Evolutionary conservation across 106 monocot genomes (phyloP), one percentile per base, ranked within the genome.

Genomic region (Vanilla planifolia): DNA sequence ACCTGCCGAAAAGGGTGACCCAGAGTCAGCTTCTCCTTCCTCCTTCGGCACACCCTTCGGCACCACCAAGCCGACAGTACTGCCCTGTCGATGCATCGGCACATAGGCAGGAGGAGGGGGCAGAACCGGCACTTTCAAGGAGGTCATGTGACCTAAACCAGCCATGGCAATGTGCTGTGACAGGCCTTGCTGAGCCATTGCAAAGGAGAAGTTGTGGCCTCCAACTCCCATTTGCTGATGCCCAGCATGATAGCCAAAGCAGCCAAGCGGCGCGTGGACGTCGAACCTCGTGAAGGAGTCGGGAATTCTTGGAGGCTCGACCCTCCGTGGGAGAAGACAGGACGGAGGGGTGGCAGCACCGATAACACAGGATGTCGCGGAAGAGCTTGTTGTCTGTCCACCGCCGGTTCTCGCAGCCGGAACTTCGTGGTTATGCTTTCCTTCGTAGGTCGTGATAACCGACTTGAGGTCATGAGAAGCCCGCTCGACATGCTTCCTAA

Each of bases 401-500:
- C 9, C 33, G 43, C 44, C 6, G 27, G 43, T 37, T 44, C 57
- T 67, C 22, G 56, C 67, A 25, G 44, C 55, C 13, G 67, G 67
- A 39, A 67, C 57, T 33, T 57, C 67, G 24, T 67, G 67, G 44
- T 45, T 67, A 57, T 67, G 67, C 25, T 66, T 66, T 30, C 66
- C 66, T 26, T 66, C 66, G 13, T 66, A 66, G 66, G 53, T 66
- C n/a, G 66, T 67, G 67, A 67, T 67, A 1, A 67, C 67, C 6
- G 67, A 67, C 17, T 67, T 67, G 17, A 33, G 57, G 27, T 67
- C 67, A 9, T 67, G 56, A 0, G 67, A 57, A 14, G 67, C 67
- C 9, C 67, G 27, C n/a, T 67, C 67, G 7, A 67, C 67, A 21
- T 67, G 67, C 32, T 67, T 67, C 11, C 67, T 55, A 33, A 67